Conservation (phyloP, 306 rosid genomes). For the Prunus padus region DNA sequence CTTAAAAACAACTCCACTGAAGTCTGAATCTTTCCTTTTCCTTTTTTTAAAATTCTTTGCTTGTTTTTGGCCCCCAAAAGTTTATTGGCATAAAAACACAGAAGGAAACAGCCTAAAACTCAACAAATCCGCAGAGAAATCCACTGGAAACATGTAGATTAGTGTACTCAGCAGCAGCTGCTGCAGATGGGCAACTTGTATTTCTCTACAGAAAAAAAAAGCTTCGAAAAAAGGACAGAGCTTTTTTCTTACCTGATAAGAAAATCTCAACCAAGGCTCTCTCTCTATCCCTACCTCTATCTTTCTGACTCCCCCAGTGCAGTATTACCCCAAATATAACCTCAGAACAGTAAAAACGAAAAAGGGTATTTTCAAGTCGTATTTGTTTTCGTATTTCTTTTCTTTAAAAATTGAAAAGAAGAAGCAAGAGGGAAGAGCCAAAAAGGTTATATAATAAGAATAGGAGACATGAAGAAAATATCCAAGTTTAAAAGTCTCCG, state of each 20-base stretch:
- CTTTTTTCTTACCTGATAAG: constrained; percentile 9
- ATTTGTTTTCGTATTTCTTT: neutral
- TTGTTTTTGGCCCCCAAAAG: constrained; percentile 1
- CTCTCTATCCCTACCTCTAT: neutral
- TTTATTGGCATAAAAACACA: neutral
- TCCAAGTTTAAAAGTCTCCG: neutral
- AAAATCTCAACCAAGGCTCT: neutral
- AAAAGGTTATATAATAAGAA: neutral
- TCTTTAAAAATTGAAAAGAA: neutral
- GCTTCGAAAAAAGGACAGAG: neutral
- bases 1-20: constrained; percentile 4
- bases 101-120: neutral
- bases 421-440: neutral
- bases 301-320: constrained; percentile 2
- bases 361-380: neutral
- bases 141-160: neutral
- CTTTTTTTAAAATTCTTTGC: constrained; percentile 17
- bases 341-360: neutral
- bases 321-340: neutral
- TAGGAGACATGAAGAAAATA: neutral
- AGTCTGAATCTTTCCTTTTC: neutral
- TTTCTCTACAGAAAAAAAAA: constrained; percentile 3
- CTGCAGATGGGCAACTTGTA: neutral
- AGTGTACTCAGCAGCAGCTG: neutral
- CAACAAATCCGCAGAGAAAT: neutral